Percentiles rank a stretch among this genome's conserved stretches.
Evolutionary conservation across 768 basidiomycete species (phyloP).

Genomic region (Hygrophoropsis aurantiaca): DNA sequence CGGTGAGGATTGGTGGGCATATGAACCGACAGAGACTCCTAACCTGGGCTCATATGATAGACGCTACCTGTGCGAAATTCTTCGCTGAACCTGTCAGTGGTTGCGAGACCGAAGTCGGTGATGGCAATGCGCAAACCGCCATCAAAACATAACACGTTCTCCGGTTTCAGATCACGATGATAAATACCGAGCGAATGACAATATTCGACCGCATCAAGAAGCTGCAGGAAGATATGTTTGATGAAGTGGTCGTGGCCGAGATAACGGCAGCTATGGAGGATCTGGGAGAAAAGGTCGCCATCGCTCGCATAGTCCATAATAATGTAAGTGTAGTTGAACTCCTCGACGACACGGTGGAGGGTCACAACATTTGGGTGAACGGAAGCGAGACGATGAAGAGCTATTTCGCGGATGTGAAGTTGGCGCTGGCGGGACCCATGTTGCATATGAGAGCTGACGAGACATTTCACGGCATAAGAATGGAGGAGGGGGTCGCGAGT

Average conservation of each 20-base stretch:
- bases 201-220: conserved; percentile 91
- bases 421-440: conserved; percentile 56
- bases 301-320: conserved; percentile 92
- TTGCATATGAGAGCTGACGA: conserved; percentile 53
- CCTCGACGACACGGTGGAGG: conserved; percentile 86
- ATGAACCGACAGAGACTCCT: conserved; percentile 19
- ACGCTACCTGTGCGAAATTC: conserved; percentile 96
- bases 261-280: conserved; percentile 71
- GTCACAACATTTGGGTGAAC: conserved; percentile 83
- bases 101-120: conserved; percentile 95
- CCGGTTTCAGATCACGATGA: conserved; percentile 97
- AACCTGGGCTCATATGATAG: conserved; percentile 98
- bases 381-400: conserved; percentile 72
- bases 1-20: conserved; percentile 16
- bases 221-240: conserved; percentile 87
- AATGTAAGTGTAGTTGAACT: conserved; percentile 78
- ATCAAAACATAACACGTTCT: conserved; percentile 88
- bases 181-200: conserved; percentile 91
- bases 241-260: conserved; percentile 84
- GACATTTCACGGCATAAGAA: conserved; percentile 91
- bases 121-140: conserved; percentile 76
- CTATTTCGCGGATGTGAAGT: conserved; percentile 87
- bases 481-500: conserved; percentile 42
- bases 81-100: conserved; percentile 77
- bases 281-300: conserved; percentile 92